Base-by-base conservation (phyloP, 192 early-diverging fungal genomes). In the Coemansia sp. region DNA sequence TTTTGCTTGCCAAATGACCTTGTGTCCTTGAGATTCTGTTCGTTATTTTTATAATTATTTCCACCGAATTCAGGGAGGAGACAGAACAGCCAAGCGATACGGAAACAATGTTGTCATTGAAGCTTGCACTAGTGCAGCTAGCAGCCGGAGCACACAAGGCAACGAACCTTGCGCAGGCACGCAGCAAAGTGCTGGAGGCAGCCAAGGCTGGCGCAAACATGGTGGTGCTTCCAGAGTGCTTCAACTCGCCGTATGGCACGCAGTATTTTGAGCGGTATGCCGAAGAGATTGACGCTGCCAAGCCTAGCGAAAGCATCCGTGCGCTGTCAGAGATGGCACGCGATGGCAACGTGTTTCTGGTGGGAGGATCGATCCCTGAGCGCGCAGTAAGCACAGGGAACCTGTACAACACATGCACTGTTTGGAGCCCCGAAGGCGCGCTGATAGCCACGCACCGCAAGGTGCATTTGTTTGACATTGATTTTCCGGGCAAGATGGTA, bases 191-290 rank as follows among this genome's bases (percentile, higher is more conserved):
- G 24, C 82, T 96, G 21, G 89, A 95, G 62, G 97, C 97, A 5
- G 88, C 92, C 2, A 78, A 75, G 18, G 83, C 90, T 1, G 95
- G 95, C 8, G 94, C 94, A 48, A 86, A 92, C 45, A 79, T 97
- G n/a, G 92, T 99, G 30, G 94, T 97, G 4, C 85, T 99, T 16
- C 97, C 95, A 41, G 97, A 99, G 86, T 97, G 95, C 84, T 99
- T 99, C 88, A 99, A 99, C 80, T 95, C 92, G 16, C 96, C 95
- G 10, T 99, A 99, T 80, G 97, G 97, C 3, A 95, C 93, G 15
- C 67, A 88, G 33, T 90, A 89, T 86, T 99, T 99, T 83, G 86
- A 84, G n/a, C 73, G 94, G 26, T 96, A 97, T 70, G 94, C 97
- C 43, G 97, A 99, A 69, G 84, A 81, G 38, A 72, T 96, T 26